Base-by-base conservation (phyloP, 352 stramenopile species). In the Pythium phragmiticola region DNA sequence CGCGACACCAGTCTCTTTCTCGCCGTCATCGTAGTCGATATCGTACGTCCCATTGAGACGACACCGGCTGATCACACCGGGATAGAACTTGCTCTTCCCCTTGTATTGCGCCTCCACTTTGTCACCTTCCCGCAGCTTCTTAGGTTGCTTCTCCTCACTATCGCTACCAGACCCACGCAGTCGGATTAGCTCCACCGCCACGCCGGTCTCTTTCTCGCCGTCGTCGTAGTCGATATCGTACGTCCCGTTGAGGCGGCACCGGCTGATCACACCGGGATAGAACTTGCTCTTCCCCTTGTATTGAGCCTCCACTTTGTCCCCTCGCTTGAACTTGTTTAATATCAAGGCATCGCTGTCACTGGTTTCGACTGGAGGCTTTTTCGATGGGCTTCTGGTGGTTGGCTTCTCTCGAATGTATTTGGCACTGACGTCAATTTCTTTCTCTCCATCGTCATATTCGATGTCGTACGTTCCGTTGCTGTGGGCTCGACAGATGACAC, bases 171-270 rank as follows among this genome's bases (percentile, higher is more conserved):
- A 28, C 26, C 26, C 26, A 28, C 6, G 65, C 69, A 26, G 4
- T 84, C 57, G 59, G 33, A 65, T 61, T n/a, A 60, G 33, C n/a
- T 54, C 45, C 1, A 23, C 43, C 11, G 42, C 42, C 26, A 77
- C 77, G 14, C 80, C 55, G 30, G 69, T 80, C 53, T 94, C 82
- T 21, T 74, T 73, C 34, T 90, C 78, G 23, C 81, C 86, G 46
- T 90, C 80, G 1, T 89, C 78, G 47, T 92, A 95, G 37, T 71
- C n/a, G 54, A 95, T 68, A 36, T 90, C 84, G 65, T 82, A 87
- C 16, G 81, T 92, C 4, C 73, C 75, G 47, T 95, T 81, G 8
- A 68, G 57, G 50, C 89, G 74, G 0, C 75, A 72, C 3, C 63
- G 56, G 7, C 67, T 71, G 39, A 95, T 86, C 52, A 77, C 76